Evolutionary conservation across 1,139 yeast genomes (phyloP), one percentile per base, ranked within the genome.

Genomic region (Hyphopichia burtonii): DNA sequence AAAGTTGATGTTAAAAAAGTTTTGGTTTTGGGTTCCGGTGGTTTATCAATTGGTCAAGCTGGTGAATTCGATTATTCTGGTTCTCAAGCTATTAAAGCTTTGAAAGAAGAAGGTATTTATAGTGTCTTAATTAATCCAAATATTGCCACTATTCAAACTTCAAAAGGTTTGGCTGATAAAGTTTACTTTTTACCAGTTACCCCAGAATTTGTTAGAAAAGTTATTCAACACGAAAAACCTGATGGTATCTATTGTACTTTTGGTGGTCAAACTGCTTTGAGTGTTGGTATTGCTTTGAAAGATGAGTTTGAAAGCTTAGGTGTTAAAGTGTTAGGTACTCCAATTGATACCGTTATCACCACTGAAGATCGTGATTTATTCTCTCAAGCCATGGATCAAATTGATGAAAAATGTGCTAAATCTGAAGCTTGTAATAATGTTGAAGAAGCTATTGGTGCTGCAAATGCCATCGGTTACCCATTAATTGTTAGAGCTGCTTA

Each of bases 21-120:
- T 33, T 80, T 93, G 60, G 96, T 93, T 47, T 79, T 93, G 57
- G 99, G 99, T 54, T 91, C 98, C 4, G 99, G 99, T 59, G 99
- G 99, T 37, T 76, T 93, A 47, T 87, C 96, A 41, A 93, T 93
- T 61, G 99, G 99, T 44, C 99, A 93, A 69, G 99, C 99, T 37
- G 99, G 99, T 56, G 99, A 93, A 68, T 93, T 93, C 56, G 99
- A 93, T 66, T 93, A 93, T 69, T 88, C 96, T 33, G 98, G 98
- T 45, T 90, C 97, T 17, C 98, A 91, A 69, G 98, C 98, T 40
- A 91, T 91, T 63, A 91, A 91, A 67, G 99, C 99, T 9, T 74
- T 93, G 56, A 87, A 81, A 62, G 98, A 93, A 68, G 96, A 95
- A 42, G 79, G 86, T 59, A 91, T 88, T 60, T 65, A 80, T 59